Base-by-base conservation (phyloP, 495 filamentous ascomycete genomes). In the Lentithecium fluviatile region DNA sequence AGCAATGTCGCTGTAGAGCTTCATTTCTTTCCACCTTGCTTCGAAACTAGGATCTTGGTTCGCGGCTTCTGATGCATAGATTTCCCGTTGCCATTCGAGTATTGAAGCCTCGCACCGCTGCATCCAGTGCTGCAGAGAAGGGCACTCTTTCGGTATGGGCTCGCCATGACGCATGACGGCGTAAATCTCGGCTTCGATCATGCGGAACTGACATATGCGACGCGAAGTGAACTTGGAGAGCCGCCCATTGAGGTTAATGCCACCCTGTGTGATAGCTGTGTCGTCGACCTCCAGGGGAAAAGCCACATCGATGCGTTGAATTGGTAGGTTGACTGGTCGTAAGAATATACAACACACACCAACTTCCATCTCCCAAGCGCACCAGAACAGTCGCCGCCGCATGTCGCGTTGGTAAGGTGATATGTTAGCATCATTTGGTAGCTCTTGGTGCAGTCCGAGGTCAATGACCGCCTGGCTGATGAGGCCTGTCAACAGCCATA, bases 381-480 rank as follows among this genome's bases (percentile, higher is more conserved):
- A 36, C 60, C 60, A 64, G 42, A 64, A 64, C 24, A 64, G 54
- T 15, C 60, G 42, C 17, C 60, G 38, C n/a, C 60, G 2, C 53
- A 58, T 64, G 42, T 64, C 60, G 38, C 60, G 60, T 13, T 52
- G 36, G 36, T 47, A 54, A 5, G 46, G 11, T 6, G 53, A 36
- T 2, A 64, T 47, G 2, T 37, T 13, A 6, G 32, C n/a, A 29
- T 58, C 60, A 25, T 58, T 53, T 6, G 60, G 60, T 20, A 64
- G 48, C 26, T 64, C 60, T 42, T 64, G 60, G 24, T 64, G 60
- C 20, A 64, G 53, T 11, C 60, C 60, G 3, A 58, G 48, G 23
- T 64, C 60, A 25, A 64, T 53, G 19, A 64, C 60, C 6, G 60
- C 60, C 32, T 64, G 60, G 53, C 60, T 64, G n/a, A 58, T 58